A percentile compares a stretch with the other conserved stretches of the same genome.
Evolutionary conservation across 371 early-diverging fungal species (phyloP).

Genomic region (Rhizopus delemar): DNA sequence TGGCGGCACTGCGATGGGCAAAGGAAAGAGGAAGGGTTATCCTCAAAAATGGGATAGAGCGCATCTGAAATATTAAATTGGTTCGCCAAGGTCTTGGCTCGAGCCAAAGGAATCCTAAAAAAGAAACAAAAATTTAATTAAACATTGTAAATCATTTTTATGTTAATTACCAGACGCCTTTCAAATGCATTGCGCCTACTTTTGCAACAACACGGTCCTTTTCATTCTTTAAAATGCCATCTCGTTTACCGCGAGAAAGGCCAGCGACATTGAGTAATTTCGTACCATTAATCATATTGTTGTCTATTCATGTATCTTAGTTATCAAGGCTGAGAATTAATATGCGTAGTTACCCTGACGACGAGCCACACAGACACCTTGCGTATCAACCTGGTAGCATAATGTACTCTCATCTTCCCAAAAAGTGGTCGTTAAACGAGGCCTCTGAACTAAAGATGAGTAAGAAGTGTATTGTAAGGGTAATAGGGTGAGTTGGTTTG

Average conservation of each 20-base stretch:
- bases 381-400: constrained; percentile 79
- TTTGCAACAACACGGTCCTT: constrained; percentile 73
- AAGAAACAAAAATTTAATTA: neutral
- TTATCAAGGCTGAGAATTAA: neutral
- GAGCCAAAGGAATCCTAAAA: constrained; percentile 60
- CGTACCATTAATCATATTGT: constrained; percentile 79
- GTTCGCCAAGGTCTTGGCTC: constrained; percentile 61
- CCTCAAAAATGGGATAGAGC: constrained; percentile 68
- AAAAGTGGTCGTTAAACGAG: constrained; percentile 70
- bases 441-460: constrained; percentile 22
- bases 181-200: constrained; percentile 78
- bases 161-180: constrained; percentile 71
- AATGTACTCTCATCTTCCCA: constrained; percentile 85
- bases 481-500: neutral
- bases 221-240: constrained; percentile 79
- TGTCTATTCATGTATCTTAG: constrained; percentile 39
- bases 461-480: neutral
- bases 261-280: constrained; percentile 77
- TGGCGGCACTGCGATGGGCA: constrained; percentile 26
- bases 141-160: neutral
- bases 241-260: constrained; percentile 80
- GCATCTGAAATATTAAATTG: constrained; percentile 62
- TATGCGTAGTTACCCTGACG: constrained; percentile 60
- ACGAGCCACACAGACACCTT: constrained; percentile 77
- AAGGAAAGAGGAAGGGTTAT: constrained; percentile 48